Base-by-base conservation (phyloP, 805 yeast genomes). In the Starmerella scarabaei region DNA sequence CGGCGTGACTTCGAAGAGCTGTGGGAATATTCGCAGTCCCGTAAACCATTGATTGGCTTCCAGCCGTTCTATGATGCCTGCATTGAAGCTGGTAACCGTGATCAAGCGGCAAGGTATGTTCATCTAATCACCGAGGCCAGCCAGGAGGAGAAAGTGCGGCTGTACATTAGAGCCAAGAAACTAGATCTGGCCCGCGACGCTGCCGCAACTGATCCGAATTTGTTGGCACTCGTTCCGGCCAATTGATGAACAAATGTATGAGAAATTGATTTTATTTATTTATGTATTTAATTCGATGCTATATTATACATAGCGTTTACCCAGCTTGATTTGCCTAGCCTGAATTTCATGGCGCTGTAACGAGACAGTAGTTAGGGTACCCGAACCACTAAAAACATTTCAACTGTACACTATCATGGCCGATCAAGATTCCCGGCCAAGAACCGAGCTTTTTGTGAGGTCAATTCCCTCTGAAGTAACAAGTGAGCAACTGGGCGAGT, bases 381-480 rank as follows among this genome's bases (percentile, higher is more conserved):
- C 35, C 27, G 6, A 23, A 29, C 19, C 24, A 8, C 15, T n/a
- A 29, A 29, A 21, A 32, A 32, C 15, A 28, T 16, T 28, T 28
- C n/a, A 28, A 28, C 6, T 8, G n/a, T n/a, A n/a, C 15, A 28
- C 7, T 7, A 31, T 14, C 6, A 35, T 35, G 37, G 7, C 37
- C 5, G 21, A 7, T 4, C 12, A 7, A 17, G 30, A 26, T 5
- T 4, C 21, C 2, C 27, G 18, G 21, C 43, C 52, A 16, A 44
- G 51, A 17, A 40, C 53, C 9, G 63, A 59, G 18, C 65, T 91
- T 28, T 91, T 91, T 58, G 93, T 91, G 32, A 73, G 97, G 49
- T 71, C 86, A 3, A 67, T 88, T 27, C 97, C 97, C 2, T 66
- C 67, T 44, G 77, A 73, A 30, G 93, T 85, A 6, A 80, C 93